These are phyloP conservation scores for Candida chilensis DNA, from an alignment of 805 yeast species.

Conservation along the genomic window DNA sequence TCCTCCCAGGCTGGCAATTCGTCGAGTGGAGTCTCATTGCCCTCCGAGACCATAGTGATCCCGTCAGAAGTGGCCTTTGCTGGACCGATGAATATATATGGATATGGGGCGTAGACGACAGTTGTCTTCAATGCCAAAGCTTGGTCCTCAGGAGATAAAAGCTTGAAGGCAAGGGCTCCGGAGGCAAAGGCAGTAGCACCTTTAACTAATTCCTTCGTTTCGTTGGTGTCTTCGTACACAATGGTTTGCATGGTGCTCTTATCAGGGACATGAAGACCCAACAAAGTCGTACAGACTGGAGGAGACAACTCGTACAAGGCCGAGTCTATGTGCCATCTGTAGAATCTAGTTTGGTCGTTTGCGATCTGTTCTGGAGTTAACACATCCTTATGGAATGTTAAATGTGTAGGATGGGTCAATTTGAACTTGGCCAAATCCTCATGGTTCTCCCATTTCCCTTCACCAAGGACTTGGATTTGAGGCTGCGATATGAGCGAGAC, in stretches of 20 bases:
- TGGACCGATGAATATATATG: slow-evolving; percentile 75
- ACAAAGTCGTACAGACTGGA: slow-evolving; percentile 75
- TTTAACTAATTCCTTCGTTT: slow-evolving; percentile 56
- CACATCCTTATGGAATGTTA: slow-evolving; percentile 64
- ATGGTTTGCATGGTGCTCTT: slow-evolving; percentile 53
- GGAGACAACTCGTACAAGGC: slow-evolving; percentile 83
- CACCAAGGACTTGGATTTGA: slow-evolving; percentile 86
- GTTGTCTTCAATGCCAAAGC: slow-evolving; percentile 67
- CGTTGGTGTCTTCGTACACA: slow-evolving; percentile 54
- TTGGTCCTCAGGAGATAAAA: slow-evolving; percentile 61
- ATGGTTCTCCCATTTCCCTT: slow-evolving; percentile 58
- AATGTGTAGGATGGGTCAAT: slow-evolving; percentile 80
- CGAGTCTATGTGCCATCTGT: slow-evolving; percentile 92
- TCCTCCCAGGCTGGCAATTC: slow-evolving; percentile 81
- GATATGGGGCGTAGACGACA: slow-evolving; percentile 88
- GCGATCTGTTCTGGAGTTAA: slow-evolving; percentile 57
- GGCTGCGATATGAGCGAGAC: slow-evolving; percentile 74
- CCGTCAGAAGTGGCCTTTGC: slow-evolving; percentile 84
- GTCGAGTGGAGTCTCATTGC: slow-evolving; percentile 57
- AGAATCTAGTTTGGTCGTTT: slow-evolving; percentile 66
- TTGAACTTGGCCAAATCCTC: slow-evolving; percentile 41
- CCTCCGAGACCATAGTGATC: slow-evolving; percentile 75
- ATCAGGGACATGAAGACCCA: slow-evolving; percentile 77
- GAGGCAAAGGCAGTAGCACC: slow-evolving; percentile 89
- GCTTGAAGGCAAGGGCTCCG: slow-evolving; percentile 71